Evolutionary conservation across 371 early-diverging fungal genomes (phyloP), one percentile per base, ranked within the genome.

Genomic region (Mortierella sp.): DNA sequence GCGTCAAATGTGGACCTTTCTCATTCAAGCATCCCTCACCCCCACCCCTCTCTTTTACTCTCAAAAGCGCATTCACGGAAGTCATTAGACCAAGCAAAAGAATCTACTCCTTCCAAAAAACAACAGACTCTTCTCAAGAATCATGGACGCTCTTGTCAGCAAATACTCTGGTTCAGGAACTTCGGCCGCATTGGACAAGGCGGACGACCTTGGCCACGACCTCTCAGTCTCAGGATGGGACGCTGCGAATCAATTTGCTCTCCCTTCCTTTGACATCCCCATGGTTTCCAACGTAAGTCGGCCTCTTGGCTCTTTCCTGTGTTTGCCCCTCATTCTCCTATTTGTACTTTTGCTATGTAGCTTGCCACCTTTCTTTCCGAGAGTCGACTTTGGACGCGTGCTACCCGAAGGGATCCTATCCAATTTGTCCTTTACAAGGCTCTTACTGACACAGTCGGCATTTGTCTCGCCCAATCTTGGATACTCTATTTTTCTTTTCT

Each of bases 211-310:
- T 59, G 66, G 72, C 52, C 63, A 74, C 16, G 64, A 64, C 68
- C 64, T 71, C 21, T 43, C 65, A 18, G n/a, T 71, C 21, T 43
- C 37, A 37, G 72, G 74, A 52, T 89, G 85, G 84, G 90, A 91
- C 69, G 90, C 90, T 50, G 87, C 92, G 28, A 82, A 84, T 68
- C 84, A 87, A 60, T 86, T 91, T 66, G 88, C 88, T n/a, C 86
- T 88, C 58, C 95, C 93, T 19, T 70, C 85, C 30, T 94, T 94
- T 76, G 89, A 89, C 62, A 83, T 94, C 71, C 94, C 95, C 60
- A 82, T 85, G 66, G 88, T 90, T 44, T 74, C 88, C 66, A 90
- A 93, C 84, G 95, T 93, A 88, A 72, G 82, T 52, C 25, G 29
- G 30, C 37, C 26, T 23, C 60, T 62, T 21, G 60, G 63, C 60